Percentiles rank a stretch among this genome's conserved stretches.
phyloP scores from a whole-genome alignment of 2,329 filamentous ascomycete genomes.

The Cylindrodendrum hubeiense region DNA sequence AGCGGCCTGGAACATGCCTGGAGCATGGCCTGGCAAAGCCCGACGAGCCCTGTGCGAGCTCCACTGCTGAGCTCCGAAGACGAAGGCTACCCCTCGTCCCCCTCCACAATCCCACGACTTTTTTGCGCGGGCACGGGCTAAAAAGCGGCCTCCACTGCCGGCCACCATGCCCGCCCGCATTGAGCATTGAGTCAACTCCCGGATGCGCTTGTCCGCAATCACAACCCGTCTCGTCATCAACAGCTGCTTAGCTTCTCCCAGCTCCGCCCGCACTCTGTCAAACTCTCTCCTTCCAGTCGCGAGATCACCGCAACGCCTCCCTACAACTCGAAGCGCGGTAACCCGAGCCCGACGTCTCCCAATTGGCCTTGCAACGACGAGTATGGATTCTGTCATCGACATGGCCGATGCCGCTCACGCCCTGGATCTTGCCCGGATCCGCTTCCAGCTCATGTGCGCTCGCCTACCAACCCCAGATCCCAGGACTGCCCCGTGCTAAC shows the following conservation, averaged over 20 bases:
- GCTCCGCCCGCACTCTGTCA: background rate
- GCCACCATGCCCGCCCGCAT: slow-evolving; percentile 2
- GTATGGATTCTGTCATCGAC: slow-evolving; percentile 92
- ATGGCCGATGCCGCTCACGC: slow-evolving; percentile 87
- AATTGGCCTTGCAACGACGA: slow-evolving; percentile 19
- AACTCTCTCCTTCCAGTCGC: background rate
- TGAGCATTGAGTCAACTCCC: slow-evolving; percentile 6
- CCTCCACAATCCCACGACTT: slow-evolving; percentile 23
- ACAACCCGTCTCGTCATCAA: background rate
- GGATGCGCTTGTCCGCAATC: slow-evolving; percentile 18
- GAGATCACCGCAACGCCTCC: background rate
- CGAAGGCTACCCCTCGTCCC: slow-evolving; percentile 23
- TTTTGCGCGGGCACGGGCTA: slow-evolving; percentile 28
- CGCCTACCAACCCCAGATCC: background rate
- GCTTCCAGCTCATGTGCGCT: slow-evolving; percentile 89
- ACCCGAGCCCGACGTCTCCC: background rate
- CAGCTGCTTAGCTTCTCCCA: background rate
- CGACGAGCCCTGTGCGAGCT: background rate
- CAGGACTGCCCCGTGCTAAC: slow-evolving; percentile 18
- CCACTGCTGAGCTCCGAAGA: background rate
- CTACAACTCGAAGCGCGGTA: background rate
- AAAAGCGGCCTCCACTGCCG: slow-evolving; percentile 31
- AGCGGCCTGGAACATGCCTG: background rate
- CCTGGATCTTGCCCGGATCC: slow-evolving; percentile 90
- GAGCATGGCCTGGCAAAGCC: background rate